Evolutionary conservation across 2,329 filamentous ascomycete species (phyloP).

Genomic region (Ophiosphaerella narmari): DNA sequence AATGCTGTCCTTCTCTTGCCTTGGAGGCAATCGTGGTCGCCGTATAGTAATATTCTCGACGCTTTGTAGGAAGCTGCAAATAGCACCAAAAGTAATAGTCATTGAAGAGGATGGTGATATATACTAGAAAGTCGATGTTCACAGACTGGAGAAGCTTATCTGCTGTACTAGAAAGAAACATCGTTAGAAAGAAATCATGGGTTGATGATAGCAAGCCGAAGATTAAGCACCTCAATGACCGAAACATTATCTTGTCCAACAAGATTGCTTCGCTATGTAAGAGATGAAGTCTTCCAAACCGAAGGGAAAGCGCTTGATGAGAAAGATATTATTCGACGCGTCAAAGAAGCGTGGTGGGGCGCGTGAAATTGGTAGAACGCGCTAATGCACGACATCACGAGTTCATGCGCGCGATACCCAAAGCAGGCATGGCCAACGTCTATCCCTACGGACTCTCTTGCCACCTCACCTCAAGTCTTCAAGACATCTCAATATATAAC

Average conservation of each 20-base stretch:
- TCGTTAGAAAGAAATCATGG: not conserved
- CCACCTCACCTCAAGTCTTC: too few species aligned
- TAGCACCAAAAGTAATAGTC: constrained; percentile 69
- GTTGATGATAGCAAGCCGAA: too few species aligned
- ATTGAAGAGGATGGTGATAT: constrained; percentile 46
- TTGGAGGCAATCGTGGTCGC: constrained; percentile 47
- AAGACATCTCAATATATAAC: too few species aligned
- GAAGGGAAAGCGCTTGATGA: not conserved
- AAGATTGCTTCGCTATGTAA: not conserved
- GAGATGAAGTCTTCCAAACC: too few species aligned
- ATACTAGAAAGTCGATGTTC: not conserved
- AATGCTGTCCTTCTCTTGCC: constrained; percentile 29
- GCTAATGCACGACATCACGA: constrained; percentile 37
- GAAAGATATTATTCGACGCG: not conserved
- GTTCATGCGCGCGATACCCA: constrained; percentile 21
- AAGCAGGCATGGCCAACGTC: not conserved
- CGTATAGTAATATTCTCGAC: constrained; percentile 59
- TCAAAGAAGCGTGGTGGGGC: constrained; percentile 14
- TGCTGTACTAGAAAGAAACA: not conserved
- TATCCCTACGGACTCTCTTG: too few species aligned
- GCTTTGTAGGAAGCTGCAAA: constrained; percentile 75
- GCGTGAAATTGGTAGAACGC: constrained; percentile 13
- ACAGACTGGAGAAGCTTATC: not conserved
- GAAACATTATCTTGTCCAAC: not conserved
- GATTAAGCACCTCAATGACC: not conserved